Percentiles rank a stretch among this genome's conserved stretches.
phyloP scores from a whole-genome alignment of 176 grass and related monocot species.

The Otatea glauca region DNA sequence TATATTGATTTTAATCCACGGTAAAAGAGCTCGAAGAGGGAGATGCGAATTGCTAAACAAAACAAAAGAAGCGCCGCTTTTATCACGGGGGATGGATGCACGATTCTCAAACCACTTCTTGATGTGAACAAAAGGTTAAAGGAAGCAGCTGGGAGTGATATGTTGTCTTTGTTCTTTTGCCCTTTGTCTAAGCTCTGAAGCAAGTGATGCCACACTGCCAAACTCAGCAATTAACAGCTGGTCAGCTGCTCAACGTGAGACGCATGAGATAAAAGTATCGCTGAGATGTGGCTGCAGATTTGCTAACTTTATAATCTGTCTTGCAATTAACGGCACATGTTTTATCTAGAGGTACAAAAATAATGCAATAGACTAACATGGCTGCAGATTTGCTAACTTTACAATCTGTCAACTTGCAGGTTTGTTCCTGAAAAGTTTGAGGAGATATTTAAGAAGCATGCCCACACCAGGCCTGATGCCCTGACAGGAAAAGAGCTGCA shows the following conservation, averaged over 20 bases:
- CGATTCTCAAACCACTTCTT: neutral
- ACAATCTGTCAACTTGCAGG: constrained; percentile 30
- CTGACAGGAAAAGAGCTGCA: constrained; percentile 59
- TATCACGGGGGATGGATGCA: constrained; percentile 2
- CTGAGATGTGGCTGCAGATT: neutral
- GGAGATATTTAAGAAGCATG: constrained; percentile 78
- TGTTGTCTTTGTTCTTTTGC: neutral
- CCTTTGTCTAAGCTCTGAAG: neutral
- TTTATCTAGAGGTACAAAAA: neutral
- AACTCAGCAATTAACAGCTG: constrained; percentile 1
- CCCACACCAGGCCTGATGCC: constrained; percentile 61
- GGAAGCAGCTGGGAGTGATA: neutral
- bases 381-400: neutral
- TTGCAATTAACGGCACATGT: neutral
- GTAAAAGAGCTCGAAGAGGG: too few species aligned
- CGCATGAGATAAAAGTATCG: neutral
- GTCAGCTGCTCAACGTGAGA: neutral
- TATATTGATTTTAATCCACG: too few species aligned
- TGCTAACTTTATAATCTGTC: too few species aligned
- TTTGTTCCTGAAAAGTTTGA: constrained; percentile 79
- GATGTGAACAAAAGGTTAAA: neutral
- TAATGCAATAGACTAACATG: neutral
- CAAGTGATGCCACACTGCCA: neutral
- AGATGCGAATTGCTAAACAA: neutral
- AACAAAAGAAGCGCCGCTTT: neutral